Percentiles rank a stretch among this genome's conserved stretches.
phyloP scores from a whole-genome alignment of 202 grass and related monocot species.

The Zizania palustris region DNA sequence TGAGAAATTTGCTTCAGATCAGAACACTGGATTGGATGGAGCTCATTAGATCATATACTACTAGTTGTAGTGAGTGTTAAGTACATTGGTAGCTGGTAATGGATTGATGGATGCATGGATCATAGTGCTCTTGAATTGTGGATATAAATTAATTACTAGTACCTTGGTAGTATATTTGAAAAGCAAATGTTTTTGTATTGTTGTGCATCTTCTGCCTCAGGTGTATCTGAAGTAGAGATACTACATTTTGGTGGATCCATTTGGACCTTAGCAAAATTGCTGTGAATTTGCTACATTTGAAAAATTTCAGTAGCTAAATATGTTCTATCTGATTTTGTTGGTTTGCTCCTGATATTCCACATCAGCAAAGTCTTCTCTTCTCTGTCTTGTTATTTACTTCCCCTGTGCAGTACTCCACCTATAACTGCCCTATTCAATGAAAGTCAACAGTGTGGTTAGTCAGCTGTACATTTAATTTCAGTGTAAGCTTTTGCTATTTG shows the following conservation, averaged over 20 bases:
- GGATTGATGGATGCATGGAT: conserved; percentile 10
- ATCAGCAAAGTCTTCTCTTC: background rate
- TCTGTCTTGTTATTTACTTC: conserved; percentile 2
- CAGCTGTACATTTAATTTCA: conserved; percentile 24
- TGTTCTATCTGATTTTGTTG: background rate
- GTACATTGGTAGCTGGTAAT: conserved; percentile 21
- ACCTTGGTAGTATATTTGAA: background rate
- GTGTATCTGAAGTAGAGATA: background rate
- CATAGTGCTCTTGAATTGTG: conserved; percentile 19
- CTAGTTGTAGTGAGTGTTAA: background rate
- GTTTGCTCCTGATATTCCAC: background rate
- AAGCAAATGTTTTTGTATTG: background rate
- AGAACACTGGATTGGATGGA: conserved; percentile 6
- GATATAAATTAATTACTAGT: conserved; percentile 19
- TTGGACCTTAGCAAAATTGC: background rate
- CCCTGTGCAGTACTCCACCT: background rate
- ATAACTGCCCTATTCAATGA: conserved; percentile 9
- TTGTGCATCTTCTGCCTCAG: too few species aligned
- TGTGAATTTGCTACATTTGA: background rate
- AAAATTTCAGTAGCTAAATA: too few species aligned
- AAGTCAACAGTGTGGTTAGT: conserved; percentile 28
- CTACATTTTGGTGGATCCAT: background rate
- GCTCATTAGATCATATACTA: conserved; percentile 10
- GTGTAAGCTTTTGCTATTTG: background rate
- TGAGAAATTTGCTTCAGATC: conserved; percentile 1